Conservation (phyloP, 2,329 filamentous ascomycete genomes). For the Fusarium sp. region DNA sequence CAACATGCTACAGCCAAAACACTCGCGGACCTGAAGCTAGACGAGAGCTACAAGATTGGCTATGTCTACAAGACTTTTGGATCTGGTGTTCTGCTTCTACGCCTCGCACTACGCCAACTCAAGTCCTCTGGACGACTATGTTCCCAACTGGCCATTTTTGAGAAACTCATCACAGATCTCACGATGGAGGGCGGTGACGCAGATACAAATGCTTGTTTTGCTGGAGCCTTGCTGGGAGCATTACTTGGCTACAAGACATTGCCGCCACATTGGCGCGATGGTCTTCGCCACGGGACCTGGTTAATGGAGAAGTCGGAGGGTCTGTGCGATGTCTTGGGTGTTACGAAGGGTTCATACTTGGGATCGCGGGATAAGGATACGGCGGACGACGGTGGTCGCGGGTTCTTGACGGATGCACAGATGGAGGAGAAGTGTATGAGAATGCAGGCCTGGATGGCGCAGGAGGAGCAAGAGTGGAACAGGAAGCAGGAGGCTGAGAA, state of each 20-base stretch:
- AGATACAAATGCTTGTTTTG: conserved; percentile 68
- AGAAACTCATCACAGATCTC: conserved; percentile 63
- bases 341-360: conserved; percentile 53
- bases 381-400: conserved; percentile 59
- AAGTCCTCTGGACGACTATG: conserved; percentile 32
- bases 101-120: conserved; percentile 59
- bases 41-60: conserved; percentile 63
- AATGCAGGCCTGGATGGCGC: conserved; percentile 52
- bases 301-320: conserved; percentile 60
- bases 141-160: conserved; percentile 55
- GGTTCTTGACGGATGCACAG: conserved; percentile 56
- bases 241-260: conserved; percentile 63
- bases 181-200: conserved; percentile 68
- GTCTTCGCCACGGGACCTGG: conserved; percentile 62
- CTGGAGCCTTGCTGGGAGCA: conserved; percentile 64
- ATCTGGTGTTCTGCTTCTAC: conserved; percentile 61
- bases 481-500: conserved; percentile 44
- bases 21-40: conserved; percentile 60
- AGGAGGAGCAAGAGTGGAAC: conserved; percentile 49
- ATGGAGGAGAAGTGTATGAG: conserved; percentile 55
- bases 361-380: conserved; percentile 58
- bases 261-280: conserved; percentile 65
- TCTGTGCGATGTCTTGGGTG: conserved; percentile 57
- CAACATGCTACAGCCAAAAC: conserved; percentile 56
- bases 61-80: conserved; percentile 70